These are phyloP conservation scores for Hypericum perforatum DNA, from an alignment of 345 rosid genomes.

Conservation along the genomic window DNA sequence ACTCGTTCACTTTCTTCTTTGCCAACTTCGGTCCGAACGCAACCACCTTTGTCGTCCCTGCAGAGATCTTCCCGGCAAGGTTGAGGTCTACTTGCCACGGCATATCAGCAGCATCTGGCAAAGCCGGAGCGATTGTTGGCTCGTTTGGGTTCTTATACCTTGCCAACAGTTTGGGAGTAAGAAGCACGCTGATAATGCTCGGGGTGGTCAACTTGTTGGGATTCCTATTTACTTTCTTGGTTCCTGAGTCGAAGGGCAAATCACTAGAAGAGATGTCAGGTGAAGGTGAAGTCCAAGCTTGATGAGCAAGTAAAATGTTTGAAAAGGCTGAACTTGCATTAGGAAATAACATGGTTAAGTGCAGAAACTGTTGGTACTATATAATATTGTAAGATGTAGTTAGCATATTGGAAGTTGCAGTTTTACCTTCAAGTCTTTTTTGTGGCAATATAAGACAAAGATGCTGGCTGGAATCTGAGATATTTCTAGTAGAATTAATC, in stretches of 20 bases:
- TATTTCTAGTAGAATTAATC: no score
- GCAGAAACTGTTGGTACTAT: no score
- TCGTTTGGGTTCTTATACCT: constrained; percentile 62
- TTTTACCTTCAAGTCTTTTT: no score
- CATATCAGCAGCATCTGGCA: constrained; percentile 59
- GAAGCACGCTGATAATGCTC: constrained; percentile 28
- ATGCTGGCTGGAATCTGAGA: no score
- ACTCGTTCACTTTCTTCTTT: constrained; percentile 66
- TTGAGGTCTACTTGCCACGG: constrained; percentile 76
- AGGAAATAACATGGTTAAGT: no score
- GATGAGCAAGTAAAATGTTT: no score
- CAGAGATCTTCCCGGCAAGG: constrained; percentile 75
- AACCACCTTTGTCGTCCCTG: constrained; percentile 66
- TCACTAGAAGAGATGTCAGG: constrained; percentile 56
- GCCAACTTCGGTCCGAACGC: constrained; percentile 78
- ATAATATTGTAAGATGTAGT: no score
- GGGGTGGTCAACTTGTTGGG: constrained; percentile 35
- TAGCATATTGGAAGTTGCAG: no score
- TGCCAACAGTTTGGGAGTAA: constrained; percentile 36
- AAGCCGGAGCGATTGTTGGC: constrained; percentile 66
- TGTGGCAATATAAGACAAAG: no score
- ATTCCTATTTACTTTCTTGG: constrained; percentile 25
- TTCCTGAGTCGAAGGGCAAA: constrained; percentile 45
- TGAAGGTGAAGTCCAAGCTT: constrained; percentile 17
- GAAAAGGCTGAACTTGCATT: no score